Conservation (phyloP, 2,329 filamentous ascomycete genomes). For the Colletotrichum kahawae region DNA sequence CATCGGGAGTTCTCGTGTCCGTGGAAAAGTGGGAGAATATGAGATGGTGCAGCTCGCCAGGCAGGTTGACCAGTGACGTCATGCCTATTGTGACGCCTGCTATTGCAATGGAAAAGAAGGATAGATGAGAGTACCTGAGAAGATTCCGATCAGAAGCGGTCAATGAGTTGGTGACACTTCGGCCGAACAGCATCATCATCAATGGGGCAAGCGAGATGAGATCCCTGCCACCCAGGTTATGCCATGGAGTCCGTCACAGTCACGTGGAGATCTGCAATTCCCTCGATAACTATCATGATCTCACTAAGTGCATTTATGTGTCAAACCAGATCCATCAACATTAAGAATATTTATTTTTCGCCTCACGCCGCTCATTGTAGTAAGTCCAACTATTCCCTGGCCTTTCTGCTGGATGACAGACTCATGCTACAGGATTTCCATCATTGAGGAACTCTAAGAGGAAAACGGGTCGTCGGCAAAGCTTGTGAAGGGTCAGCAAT, state of each 20-base stretch:
- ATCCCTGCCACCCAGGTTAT: background rate
- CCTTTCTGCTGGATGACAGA: accelerated
- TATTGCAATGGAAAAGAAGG: background rate
- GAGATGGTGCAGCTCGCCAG: background rate
- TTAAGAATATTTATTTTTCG: background rate
- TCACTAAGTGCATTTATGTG: background rate
- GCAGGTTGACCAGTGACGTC: background rate
- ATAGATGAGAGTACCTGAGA: background rate
- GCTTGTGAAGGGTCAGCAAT: background rate
- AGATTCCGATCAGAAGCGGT: background rate
- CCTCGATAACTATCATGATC: background rate
- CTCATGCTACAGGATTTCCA: background rate
- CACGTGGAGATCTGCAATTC: background rate
- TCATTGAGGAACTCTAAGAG: background rate
- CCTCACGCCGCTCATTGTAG: background rate
- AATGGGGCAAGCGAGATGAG: background rate
- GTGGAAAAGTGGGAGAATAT: background rate
- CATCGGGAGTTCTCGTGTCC: background rate
- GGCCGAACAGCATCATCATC: background rate
- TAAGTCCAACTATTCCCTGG: background rate
- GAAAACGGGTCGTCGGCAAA: conserved; percentile 13
- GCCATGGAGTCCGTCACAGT: background rate
- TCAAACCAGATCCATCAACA: background rate
- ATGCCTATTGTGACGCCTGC: background rate
- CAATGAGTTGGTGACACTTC: background rate